These are phyloP conservation scores for Colletotrichum sp. DNA, from an alignment of 2,329 filamentous ascomycete genomes.

Conservation along the genomic window DNA sequence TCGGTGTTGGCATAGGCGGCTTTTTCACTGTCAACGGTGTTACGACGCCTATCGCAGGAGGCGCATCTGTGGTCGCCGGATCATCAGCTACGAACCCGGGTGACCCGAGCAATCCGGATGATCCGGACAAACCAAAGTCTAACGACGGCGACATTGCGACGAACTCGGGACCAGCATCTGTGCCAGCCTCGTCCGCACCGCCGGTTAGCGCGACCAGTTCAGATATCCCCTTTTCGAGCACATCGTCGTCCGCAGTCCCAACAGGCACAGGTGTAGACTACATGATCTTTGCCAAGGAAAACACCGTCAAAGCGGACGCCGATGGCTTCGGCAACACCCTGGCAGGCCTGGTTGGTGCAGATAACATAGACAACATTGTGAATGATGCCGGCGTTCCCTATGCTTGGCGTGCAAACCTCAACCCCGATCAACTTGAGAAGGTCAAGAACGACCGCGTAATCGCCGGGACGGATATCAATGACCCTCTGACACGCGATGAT, in stretches of 20 bases:
- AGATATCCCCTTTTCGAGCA: background rate
- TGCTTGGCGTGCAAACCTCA: background rate
- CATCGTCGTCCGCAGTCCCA: background rate
- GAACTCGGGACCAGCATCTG: background rate
- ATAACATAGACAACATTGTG: background rate
- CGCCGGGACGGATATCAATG: background rate
- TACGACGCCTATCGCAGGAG: background rate
- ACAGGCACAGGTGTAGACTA: background rate
- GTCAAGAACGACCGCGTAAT: background rate
- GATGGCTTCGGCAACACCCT: background rate
- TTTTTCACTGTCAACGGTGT: background rate
- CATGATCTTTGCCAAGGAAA: background rate
- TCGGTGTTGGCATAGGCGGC: background rate
- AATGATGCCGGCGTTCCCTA: background rate
- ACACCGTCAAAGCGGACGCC: background rate
- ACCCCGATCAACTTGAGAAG: background rate
- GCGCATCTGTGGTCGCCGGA: background rate
- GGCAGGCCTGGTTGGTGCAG: background rate
- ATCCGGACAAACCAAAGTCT: background rate
- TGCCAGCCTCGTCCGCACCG: background rate
- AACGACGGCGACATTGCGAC: background rate
- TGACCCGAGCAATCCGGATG: background rate
- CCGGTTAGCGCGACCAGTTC: background rate
- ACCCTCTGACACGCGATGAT: background rate
- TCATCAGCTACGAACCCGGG: background rate